A percentile compares a stretch with the other conserved stretches of the same genome.
These are phyloP conservation scores for Dioszegia crocea DNA, from an alignment of 768 basidiomycete species.

Conservation along the genomic window DNA sequence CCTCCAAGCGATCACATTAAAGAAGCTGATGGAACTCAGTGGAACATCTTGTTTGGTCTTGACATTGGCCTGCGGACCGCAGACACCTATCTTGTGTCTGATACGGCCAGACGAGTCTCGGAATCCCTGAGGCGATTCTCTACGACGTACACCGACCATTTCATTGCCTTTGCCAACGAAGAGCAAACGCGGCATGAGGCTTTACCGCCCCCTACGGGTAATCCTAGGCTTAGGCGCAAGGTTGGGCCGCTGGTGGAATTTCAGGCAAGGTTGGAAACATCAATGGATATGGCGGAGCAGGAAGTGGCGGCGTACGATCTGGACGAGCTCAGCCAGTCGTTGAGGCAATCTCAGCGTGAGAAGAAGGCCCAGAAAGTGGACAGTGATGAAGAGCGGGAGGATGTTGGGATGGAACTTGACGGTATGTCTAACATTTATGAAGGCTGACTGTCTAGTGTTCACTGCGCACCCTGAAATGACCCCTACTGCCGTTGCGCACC, in stretches of 20 bases:
- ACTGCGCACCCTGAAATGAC: background rate
- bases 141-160: background rate
- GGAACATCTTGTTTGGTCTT: conserved; percentile 6
- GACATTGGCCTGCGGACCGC: background rate
- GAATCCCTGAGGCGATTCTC: background rate
- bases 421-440: background rate
- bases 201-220: background rate
- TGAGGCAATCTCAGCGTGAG: background rate
- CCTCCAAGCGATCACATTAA: background rate
- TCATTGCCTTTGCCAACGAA: background rate
- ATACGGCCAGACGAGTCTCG: background rate
- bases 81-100: background rate
- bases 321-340: background rate
- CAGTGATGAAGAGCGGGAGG: background rate
- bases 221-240: background rate
- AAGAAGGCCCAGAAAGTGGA: background rate
- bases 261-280: background rate
- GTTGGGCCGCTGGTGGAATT: background rate
- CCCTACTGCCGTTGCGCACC: background rate
- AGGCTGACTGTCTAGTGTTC: background rate
- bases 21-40: too few species aligned
- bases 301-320: conserved; percentile 8
- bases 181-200: background rate
- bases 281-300: background rate
- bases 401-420: background rate